Percentiles rank a stretch among this genome's conserved stretches.
Evolutionary conservation across 2,329 filamentous ascomycete species (phyloP).

Genomic region (Pestalotiopsis sp.): DNA sequence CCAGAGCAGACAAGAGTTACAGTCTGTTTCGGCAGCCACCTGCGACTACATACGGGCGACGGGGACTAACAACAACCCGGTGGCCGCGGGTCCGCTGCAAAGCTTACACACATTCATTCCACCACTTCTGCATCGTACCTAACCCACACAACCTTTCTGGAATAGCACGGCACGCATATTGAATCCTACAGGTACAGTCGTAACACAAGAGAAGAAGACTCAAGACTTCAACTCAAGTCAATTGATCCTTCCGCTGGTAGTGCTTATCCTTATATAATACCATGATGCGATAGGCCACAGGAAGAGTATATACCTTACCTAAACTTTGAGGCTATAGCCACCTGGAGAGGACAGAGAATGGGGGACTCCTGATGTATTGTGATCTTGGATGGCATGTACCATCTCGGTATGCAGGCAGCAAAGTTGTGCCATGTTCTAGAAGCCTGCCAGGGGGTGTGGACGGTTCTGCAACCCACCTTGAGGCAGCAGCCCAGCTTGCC

Average conservation of each 20-base stretch:
- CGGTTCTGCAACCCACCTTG: not conserved
- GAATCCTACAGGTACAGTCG: not conserved
- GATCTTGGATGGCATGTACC: too few species aligned
- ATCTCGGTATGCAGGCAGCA: not conserved
- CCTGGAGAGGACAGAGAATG: too few species aligned
- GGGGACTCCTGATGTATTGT: too few species aligned
- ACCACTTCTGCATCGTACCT: not conserved
- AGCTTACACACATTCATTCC: not conserved
- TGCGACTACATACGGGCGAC: not conserved
- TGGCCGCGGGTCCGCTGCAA: not conserved
- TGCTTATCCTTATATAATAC: not conserved
- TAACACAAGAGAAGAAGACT: not conserved
- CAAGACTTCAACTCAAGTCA: not conserved
- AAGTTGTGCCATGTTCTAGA: not conserved
- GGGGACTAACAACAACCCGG: conserved; percentile 5
- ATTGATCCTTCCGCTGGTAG: not conserved
- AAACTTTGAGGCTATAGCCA: too few species aligned
- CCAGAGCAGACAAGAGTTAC: not conserved
- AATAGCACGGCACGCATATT: not conserved
- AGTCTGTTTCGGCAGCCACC: not conserved
- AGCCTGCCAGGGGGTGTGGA: not conserved
- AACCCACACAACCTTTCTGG: not conserved
- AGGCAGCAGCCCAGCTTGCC: not conserved
- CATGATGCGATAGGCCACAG: not conserved
- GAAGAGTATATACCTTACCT: not conserved